phyloP scores from a whole-genome alignment of 2,329 filamentous ascomycete species.

The Hymenoscyphus fructigenus region DNA sequence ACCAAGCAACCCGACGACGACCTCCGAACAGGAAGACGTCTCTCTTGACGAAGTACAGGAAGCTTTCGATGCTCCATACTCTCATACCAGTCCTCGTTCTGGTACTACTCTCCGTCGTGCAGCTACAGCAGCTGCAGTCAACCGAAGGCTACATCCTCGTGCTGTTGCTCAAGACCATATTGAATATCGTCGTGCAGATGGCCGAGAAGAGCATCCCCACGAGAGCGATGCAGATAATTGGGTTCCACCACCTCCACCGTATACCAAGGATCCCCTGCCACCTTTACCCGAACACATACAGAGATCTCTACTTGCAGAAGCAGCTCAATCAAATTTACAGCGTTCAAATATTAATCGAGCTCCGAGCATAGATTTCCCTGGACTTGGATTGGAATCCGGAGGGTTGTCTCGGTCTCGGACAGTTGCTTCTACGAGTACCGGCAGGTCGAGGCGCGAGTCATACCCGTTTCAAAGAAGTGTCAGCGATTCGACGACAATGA shows the following conservation, averaged over 20 bases:
- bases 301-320: conserved; percentile 34
- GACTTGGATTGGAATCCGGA: conserved; percentile 22
- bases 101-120: conserved; percentile 69
- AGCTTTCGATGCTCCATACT: conserved; percentile 69
- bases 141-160: conserved; percentile 63
- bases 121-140: conserved; percentile 73
- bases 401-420: conserved; percentile 31
- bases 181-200: conserved; percentile 67
- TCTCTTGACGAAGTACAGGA: conserved; percentile 42
- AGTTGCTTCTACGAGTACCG: conserved; percentile 26
- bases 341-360: conserved; percentile 30
- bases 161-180: conserved; percentile 53
- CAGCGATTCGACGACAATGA: conserved; percentile 40
- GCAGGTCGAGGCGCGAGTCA: conserved; percentile 28
- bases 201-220: conserved; percentile 71
- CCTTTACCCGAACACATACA: conserved; percentile 38
- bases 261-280: conserved; percentile 58
- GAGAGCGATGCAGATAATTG: conserved; percentile 88
- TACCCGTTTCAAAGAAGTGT: conserved; percentile 38
- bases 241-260: conserved; percentile 82
- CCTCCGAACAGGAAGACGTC: conserved; percentile 25
- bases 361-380: conserved; percentile 28
- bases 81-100: conserved; percentile 70
- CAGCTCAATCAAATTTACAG: conserved; percentile 30
- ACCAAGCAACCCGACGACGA: conserved; percentile 22